Base-by-base conservation (phyloP, 257 asterid species). In the Osmanthus fragrans region DNA sequence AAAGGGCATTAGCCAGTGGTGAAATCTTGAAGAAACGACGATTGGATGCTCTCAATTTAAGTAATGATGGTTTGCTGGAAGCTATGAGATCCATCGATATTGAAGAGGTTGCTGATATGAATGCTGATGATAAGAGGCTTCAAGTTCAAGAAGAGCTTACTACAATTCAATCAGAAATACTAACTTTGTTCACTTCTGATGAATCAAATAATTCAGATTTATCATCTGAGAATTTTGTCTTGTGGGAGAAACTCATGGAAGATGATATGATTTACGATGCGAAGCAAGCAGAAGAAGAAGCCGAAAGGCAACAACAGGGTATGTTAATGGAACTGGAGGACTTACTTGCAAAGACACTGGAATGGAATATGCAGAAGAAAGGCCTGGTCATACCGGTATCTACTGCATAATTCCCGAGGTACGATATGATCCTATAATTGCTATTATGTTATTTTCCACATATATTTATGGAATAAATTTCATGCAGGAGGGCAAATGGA, bases 191-290 rank as follows among this genome's bases (percentile, higher is more conserved):
- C 39, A 80, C 86, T 7, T 81, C 89, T 0, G 94, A 87, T 11
- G 94, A 87, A 25, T 78, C 88, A 1, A 74, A 54, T 19, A 74
- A 73, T 29, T 25, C 69, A 0, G 89, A 87, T 11, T 10, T 47
- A 36, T 73, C 73, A 27, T 80, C 92, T 0, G 97, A 94, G 85
- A 91, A 72, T 56, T 93, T 90, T 56, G 90, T 95, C 16, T 72
- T 95, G 79, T 95, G 99, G 98, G 99, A 95, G 85, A 92, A 95
- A 82, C 86, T 95, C 0, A 86, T 95, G 91, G 97, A 92, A 39
- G 99, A 95, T 78, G 96, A 92, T 71, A 82, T 93, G 96, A 91
- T 95, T 5, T 93, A 89, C 11, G 97, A 91, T 58, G 90, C 81
- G 2, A 89, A 70, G 2, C 76, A 64, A 3, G 77, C 37, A n/a